These are phyloP conservation scores for Aspergillus unguis DNA, from an alignment of 2,329 filamentous ascomycete species.

Conservation along the genomic window DNA sequence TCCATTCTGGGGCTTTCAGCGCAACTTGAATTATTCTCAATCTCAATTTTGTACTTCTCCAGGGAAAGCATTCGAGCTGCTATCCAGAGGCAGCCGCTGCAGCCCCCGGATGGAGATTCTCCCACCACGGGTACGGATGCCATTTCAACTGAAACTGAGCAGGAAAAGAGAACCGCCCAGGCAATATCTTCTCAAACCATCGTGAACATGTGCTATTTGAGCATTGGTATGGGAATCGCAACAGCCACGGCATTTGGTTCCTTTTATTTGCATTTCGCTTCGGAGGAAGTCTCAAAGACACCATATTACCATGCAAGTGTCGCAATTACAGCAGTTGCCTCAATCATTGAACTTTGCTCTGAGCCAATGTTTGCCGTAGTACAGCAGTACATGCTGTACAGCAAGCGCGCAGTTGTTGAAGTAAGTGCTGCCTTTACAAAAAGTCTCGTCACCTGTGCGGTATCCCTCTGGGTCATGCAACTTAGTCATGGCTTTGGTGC, in stretches of 20 bases:
- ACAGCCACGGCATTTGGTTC: slow-evolving; percentile 63
- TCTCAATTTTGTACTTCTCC: slow-evolving; percentile 91
- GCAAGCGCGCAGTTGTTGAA: slow-evolving; percentile 76
- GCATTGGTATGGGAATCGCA: slow-evolving; percentile 64
- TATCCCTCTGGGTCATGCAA: slow-evolving; percentile 62
- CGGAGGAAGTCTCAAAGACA: slow-evolving; percentile 51
- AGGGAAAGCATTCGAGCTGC: slow-evolving; percentile 89
- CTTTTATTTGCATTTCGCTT: slow-evolving; percentile 61
- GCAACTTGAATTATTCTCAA: slow-evolving; percentile 88
- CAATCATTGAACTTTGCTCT: slow-evolving; percentile 70
- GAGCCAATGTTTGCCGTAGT: slow-evolving; percentile 89
- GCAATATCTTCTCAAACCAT: slow-evolving; percentile 61
- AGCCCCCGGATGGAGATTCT: slow-evolving; percentile 18
- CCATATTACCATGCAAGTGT: slow-evolving; percentile 63
- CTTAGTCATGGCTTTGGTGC: slow-evolving; percentile 62
- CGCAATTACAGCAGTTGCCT: slow-evolving; percentile 54
- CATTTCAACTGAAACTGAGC: slow-evolving; percentile 7
- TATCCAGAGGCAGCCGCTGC: slow-evolving; percentile 69
- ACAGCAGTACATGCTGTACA: slow-evolving; percentile 76
- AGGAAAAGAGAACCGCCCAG: slow-evolving; percentile 20
- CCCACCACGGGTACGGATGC: slow-evolving; percentile 14
- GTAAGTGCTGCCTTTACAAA: slow-evolving; percentile 74
- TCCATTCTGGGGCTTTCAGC: slow-evolving; percentile 79
- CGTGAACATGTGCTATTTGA: slow-evolving; percentile 83
- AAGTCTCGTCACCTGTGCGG: slow-evolving; percentile 69